Conservation (phyloP, 768 basidiomycete species). For the Leucosporidium scottii region DNA sequence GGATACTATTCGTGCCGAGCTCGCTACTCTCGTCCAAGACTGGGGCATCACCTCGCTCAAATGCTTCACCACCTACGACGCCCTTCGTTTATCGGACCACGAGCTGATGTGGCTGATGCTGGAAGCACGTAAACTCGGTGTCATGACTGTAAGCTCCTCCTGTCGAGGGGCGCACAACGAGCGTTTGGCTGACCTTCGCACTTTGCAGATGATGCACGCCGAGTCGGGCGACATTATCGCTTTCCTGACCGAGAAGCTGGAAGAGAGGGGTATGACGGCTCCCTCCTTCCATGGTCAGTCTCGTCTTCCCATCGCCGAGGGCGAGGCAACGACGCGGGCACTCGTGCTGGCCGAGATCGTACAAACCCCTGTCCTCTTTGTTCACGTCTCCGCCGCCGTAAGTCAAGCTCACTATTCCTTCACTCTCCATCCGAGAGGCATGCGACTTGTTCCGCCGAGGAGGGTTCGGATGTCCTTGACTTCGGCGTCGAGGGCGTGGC, state of each 20-base stretch:
- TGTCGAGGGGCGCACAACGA: too few relatives aligned
- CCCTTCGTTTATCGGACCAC: neutral
- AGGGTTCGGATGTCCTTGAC: constrained; percentile 72
- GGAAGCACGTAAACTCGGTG: neutral
- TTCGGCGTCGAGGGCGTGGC: constrained; percentile 80
- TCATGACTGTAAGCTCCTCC: neutral
- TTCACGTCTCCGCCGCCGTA: constrained; percentile 39
- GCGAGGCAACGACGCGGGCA: constrained; percentile 41
- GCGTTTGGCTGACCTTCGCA: neutral
- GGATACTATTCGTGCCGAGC: neutral
- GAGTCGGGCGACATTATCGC: neutral
- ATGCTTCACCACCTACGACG: neutral
- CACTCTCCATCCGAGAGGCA: neutral
- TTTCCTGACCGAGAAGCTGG: neutral
- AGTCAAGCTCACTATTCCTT: too few relatives aligned
- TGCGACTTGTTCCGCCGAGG: constrained; percentile 43
- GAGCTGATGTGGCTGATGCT: neutral
- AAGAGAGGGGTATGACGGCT: neutral
- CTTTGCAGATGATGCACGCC: neutral
- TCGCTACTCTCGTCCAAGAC: neutral
- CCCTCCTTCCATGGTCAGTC: constrained; percentile 40
- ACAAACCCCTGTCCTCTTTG: constrained; percentile 40
- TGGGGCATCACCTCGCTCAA: neutral
- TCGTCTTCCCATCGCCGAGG: constrained; percentile 39
- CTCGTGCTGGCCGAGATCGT: constrained; percentile 39